phyloP scores from a whole-genome alignment of 192 early-diverging fungal species.

The Bifiguratus adelaidae region DNA sequence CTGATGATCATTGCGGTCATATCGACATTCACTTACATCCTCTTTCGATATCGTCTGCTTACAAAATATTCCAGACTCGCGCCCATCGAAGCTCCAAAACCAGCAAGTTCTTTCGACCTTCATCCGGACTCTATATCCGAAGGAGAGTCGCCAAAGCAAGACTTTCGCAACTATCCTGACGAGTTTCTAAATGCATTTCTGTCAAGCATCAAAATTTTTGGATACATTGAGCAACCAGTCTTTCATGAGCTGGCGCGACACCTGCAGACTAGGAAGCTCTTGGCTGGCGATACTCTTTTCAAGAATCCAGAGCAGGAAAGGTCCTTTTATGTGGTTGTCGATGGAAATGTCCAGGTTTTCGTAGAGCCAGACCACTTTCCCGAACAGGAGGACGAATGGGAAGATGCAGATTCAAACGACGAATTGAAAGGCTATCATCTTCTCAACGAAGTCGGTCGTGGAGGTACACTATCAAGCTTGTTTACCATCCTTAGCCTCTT shows the following conservation, averaged over 20 bases:
- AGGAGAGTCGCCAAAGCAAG: conserved; percentile 21
- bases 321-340: conserved; percentile 93
- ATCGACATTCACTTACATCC: conserved; percentile 24
- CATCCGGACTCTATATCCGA: conserved; percentile 60
- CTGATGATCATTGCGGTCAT: conserved; percentile 21
- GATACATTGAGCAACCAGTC: conserved; percentile 91
- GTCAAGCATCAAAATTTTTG: conserved; percentile 88
- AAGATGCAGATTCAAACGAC: conserved; percentile 29
- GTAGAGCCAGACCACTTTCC: conserved; percentile 39
- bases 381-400: conserved; percentile 18
- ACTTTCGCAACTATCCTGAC: conserved; percentile 43
- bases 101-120: conserved; percentile 52
- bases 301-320: conserved; percentile 53
- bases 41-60: conserved; percentile 61
- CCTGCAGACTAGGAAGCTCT: conserved; percentile 64
- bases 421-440: conserved; percentile 45
- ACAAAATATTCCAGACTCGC: conserved; percentile 62
- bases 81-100: conserved; percentile 33
- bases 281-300: conserved; percentile 70
- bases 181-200: conserved; percentile 77
- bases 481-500: conserved; percentile 90
- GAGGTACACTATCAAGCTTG: conserved; percentile 84
- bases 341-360: conserved; percentile 88
- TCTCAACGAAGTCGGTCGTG: conserved; percentile 82
- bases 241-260: conserved; percentile 93